These are phyloP conservation scores for Mycena alexandri DNA, from an alignment of 768 basidiomycete genomes.

Conservation along the genomic window DNA sequence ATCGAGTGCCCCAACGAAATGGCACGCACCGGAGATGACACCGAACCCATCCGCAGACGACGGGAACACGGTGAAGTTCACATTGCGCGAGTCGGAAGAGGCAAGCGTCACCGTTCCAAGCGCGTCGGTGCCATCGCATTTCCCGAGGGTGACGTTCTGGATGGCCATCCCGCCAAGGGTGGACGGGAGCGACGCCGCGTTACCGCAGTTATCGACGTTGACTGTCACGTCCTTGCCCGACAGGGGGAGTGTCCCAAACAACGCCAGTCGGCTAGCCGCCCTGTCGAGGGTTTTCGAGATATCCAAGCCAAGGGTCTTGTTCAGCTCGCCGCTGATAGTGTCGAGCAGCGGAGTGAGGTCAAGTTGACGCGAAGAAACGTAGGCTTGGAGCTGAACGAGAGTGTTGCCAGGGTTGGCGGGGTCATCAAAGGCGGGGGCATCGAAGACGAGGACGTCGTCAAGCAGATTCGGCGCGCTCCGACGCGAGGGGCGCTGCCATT, in stretches of 20 bases:
- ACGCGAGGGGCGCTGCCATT: constrained; percentile 22
- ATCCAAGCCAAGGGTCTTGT: constrained; percentile 45
- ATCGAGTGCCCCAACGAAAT: too few species aligned
- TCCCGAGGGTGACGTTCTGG: constrained; percentile 49
- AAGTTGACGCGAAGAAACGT: constrained; percentile 50
- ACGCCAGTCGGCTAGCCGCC: constrained; percentile 47
- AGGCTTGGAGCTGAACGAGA: constrained; percentile 50
- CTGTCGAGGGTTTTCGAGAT: constrained; percentile 45
- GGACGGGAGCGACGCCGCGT: constrained; percentile 39
- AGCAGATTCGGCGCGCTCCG: constrained; percentile 40
- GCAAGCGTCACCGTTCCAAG: constrained; percentile 37
- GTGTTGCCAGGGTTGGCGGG: constrained; percentile 48
- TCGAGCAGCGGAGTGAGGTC: constrained; percentile 41
- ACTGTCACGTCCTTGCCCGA: constrained; percentile 49
- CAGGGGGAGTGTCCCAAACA: constrained; percentile 51
- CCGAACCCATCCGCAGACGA: constrained; percentile 55
- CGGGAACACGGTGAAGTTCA: constrained; percentile 50
- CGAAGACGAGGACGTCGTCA: constrained; percentile 54
- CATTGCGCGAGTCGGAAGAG: constrained; percentile 39
- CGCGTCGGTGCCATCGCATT: constrained; percentile 25
- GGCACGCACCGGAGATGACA: constrained; percentile 55
- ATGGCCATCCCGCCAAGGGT: constrained; percentile 53
- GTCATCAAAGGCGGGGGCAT: constrained; percentile 55
- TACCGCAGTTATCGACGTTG: constrained; percentile 49
- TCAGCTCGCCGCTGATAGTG: constrained; percentile 41